A percentile compares a stretch with the other conserved stretches of the same genome.
phyloP scores from a whole-genome alignment of 352 stramenopile genomes.

The Pythium sp. region DNA sequence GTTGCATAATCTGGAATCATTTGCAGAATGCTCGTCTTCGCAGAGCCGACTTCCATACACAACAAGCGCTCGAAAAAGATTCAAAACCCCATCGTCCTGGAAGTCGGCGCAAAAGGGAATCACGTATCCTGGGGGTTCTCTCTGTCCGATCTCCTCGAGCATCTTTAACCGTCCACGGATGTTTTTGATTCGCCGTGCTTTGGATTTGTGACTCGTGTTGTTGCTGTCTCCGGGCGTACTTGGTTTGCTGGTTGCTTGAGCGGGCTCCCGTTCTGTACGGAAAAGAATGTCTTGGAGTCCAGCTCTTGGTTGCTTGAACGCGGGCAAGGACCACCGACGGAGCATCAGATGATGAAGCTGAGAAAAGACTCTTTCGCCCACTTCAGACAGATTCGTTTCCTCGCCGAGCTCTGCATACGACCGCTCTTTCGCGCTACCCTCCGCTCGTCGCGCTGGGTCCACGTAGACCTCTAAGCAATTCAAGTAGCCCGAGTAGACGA shows the following conservation, averaged over 20 bases:
- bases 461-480: conserved; percentile 66
- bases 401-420: background rate
- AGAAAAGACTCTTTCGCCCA: conserved; percentile 30
- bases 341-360: conserved; percentile 34
- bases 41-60: conserved; percentile 16
- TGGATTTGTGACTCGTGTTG: conserved; percentile 30
- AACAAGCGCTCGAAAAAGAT: conserved; percentile 29
- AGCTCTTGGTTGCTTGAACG: conserved; percentile 40
- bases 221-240: background rate
- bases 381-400: conserved; percentile 20
- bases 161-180: conserved; percentile 43
- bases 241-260: conserved; percentile 9
- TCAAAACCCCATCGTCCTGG: conserved; percentile 35
- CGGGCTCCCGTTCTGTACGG: conserved; percentile 31
- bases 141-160: conserved; percentile 28
- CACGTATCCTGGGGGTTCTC: conserved; percentile 49
- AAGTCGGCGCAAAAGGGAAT: conserved; percentile 70
- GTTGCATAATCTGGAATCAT: conserved; percentile 4
- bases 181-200: conserved; percentile 57
- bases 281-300: conserved; percentile 54
- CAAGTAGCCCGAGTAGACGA: conserved; percentile 68
- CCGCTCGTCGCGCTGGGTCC: conserved; percentile 10
- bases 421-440: conserved; percentile 5
- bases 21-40: background rate
- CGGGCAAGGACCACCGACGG: conserved; percentile 36